Conservation (phyloP, 768 basidiomycete genomes). For the Flagelloscypha sp. region DNA sequence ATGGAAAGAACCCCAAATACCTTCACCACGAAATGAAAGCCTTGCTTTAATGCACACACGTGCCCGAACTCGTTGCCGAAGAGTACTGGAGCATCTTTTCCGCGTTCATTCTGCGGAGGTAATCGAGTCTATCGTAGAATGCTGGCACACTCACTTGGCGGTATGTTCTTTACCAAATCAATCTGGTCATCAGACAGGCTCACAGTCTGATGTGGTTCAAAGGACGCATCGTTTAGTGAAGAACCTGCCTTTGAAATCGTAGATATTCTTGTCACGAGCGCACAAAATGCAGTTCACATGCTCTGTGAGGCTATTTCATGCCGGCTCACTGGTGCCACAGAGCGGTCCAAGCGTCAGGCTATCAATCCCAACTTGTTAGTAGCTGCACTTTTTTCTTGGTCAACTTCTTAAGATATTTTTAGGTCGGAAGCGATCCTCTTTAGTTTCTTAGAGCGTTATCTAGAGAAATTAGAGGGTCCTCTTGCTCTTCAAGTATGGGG, state of each 20-base stretch:
- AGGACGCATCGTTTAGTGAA: slow-evolving; percentile 31
- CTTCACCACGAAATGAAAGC: slow-evolving; percentile 58
- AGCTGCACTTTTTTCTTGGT: not conserved
- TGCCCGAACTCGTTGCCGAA: slow-evolving; percentile 59
- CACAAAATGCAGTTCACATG: slow-evolving; percentile 83
- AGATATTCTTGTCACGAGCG: slow-evolving; percentile 74
- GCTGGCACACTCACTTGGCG: slow-evolving; percentile 59
- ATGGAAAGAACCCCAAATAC: slow-evolving; percentile 38
- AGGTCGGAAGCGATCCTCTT: slow-evolving; percentile 72
- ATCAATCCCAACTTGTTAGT: slow-evolving; percentile 64
- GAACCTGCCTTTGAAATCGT: slow-evolving; percentile 71
- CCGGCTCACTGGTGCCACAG: slow-evolving; percentile 47
- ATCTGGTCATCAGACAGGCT: no score
- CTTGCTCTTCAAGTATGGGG: slow-evolving; percentile 90
- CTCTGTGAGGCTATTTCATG: slow-evolving; percentile 73
- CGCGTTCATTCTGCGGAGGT: slow-evolving; percentile 74
- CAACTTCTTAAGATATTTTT: slow-evolving; percentile 5
- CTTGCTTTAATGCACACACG: slow-evolving; percentile 59
- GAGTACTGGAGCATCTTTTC: slow-evolving; percentile 82
- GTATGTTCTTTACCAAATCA: slow-evolving; percentile 26
- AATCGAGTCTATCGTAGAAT: slow-evolving; percentile 73
- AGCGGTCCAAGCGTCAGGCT: slow-evolving; percentile 51
- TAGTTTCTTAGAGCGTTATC: slow-evolving; percentile 82
- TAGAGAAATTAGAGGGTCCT: slow-evolving; percentile 78
- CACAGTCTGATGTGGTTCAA: slow-evolving; percentile 9